A percentile compares a stretch with the other conserved stretches of the same genome.
These are phyloP conservation scores for Penicillium sp. DNA, from an alignment of 2,329 filamentous ascomycete genomes.

Conservation along the genomic window DNA sequence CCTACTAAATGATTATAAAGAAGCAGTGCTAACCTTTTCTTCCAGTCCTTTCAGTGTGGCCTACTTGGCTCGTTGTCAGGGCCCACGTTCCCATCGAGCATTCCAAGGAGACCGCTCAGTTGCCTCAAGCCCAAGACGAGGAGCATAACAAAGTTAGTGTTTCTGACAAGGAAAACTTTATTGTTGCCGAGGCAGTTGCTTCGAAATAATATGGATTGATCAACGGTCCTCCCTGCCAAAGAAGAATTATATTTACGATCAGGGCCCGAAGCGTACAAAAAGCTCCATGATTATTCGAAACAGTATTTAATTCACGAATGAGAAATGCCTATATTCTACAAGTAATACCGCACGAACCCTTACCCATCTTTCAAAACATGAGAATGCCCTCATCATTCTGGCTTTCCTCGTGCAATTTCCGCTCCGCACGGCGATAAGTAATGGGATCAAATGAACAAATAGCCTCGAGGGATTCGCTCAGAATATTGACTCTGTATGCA, in stretches of 20 bases:
- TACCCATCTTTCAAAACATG: background rate
- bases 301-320: background rate
- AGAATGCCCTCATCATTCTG: background rate
- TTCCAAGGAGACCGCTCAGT: slow-evolving; percentile 1
- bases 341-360: background rate
- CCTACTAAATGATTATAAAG: background rate
- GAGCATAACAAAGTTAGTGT: slow-evolving; percentile 4
- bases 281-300: background rate
- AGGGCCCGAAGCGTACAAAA: background rate
- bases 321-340: background rate
- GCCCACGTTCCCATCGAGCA: slow-evolving; percentile 18
- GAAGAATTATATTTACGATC: background rate
- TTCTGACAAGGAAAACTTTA: background rate
- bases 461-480: too few relatives aligned
- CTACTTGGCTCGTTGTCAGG: slow-evolving; percentile 24
- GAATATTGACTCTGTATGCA: too few relatives aligned
- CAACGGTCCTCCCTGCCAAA: background rate
- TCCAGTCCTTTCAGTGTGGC: slow-evolving; percentile 20
- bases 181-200: background rate
- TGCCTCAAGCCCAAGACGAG: slow-evolving; percentile 9
- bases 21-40: background rate
- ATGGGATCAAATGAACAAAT: background rate
- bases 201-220: background rate
- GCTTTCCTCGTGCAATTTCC: background rate
- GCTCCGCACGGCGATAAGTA: slow-evolving; percentile 1